Percentiles rank a stretch among this genome's conserved stretches.
phyloP scores from a whole-genome alignment of 1,284 basidiomycete genomes.

The Clitocybe nebularis region DNA sequence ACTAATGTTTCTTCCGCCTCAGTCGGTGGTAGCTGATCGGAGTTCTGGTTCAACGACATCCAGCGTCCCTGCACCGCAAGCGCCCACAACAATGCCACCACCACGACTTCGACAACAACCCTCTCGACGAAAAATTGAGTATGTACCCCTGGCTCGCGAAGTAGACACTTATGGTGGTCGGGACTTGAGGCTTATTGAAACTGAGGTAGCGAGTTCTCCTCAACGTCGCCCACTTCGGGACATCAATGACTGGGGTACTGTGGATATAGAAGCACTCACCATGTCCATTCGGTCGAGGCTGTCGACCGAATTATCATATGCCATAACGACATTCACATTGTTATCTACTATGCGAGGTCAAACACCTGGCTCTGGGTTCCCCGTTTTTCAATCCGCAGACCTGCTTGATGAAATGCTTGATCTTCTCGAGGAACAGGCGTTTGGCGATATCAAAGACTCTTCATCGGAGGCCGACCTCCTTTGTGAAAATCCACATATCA shows the following conservation, averaged over 20 bases:
- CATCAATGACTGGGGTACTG: constrained; percentile 77
- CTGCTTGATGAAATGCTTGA: constrained; percentile 87
- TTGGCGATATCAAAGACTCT: constrained; percentile 55
- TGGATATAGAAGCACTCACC: constrained; percentile 87
- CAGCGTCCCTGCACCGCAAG: constrained; percentile 16
- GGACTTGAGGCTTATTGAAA: constrained; percentile 71
- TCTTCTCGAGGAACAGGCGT: constrained; percentile 79
- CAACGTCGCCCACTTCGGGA: constrained; percentile 60
- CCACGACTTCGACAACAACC: constrained; percentile 39
- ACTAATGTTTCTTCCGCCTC: constrained; percentile 20
- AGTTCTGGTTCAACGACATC: constrained; percentile 17
- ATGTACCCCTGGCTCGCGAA: constrained; percentile 78
- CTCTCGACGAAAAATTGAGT: constrained; percentile 84
- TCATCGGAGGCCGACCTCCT: constrained; percentile 26
- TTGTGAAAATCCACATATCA: constrained; percentile 33
- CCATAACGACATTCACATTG: constrained; percentile 85
- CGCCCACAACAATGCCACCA: constrained; percentile 20
- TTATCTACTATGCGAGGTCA: constrained; percentile 73
- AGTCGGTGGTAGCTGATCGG: constrained; percentile 25
- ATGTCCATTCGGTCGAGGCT: constrained; percentile 89
- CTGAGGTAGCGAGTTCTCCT: constrained; percentile 49
- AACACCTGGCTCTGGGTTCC: constrained; percentile 61
- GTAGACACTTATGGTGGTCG: constrained; percentile 83
- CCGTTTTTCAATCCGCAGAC: constrained; percentile 75
- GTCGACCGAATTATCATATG: constrained; percentile 83